These are phyloP conservation scores for Diversispora eburnea DNA, from an alignment of 192 early-diverging fungal species.

Conservation along the genomic window DNA sequence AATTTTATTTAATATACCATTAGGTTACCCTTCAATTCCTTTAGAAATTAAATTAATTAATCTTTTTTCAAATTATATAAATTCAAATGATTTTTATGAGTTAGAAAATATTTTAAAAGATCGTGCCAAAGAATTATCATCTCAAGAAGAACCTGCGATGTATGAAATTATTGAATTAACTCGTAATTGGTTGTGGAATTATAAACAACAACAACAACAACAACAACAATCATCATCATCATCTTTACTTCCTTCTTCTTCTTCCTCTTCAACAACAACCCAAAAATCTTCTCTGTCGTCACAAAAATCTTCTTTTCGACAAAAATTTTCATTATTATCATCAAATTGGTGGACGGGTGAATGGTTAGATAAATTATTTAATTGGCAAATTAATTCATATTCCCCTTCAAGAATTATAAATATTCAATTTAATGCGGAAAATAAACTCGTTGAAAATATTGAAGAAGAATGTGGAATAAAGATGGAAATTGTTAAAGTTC, in stretches of 20 bases:
- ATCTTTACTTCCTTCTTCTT: background rate
- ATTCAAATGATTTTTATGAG: background rate
- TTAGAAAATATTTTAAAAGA: constrained; percentile 6
- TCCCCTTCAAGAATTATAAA: constrained; percentile 16
- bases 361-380: background rate
- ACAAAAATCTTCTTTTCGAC: no score
- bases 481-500: constrained; percentile 3
- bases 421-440: constrained; percentile 14
- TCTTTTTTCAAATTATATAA: background rate
- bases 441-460: constrained; percentile 10
- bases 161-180: constrained; percentile 18
- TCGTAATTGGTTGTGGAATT: constrained; percentile 23
- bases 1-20: constrained; percentile 17
- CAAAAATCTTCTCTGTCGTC: no score
- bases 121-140: constrained; percentile 3
- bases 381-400: constrained; percentile 24
- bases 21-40: background rate
- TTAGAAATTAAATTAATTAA: constrained; percentile 3
- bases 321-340: no score
- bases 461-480: constrained; percentile 2
- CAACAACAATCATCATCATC: background rate
- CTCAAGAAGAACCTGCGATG: constrained; percentile 24
- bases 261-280: no score
- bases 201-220: no score
- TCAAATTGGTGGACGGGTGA: constrained; percentile 6